These are phyloP conservation scores for Alternaria triticimaculans DNA, from an alignment of 2,329 filamentous ascomycete species.

Conservation along the genomic window DNA sequence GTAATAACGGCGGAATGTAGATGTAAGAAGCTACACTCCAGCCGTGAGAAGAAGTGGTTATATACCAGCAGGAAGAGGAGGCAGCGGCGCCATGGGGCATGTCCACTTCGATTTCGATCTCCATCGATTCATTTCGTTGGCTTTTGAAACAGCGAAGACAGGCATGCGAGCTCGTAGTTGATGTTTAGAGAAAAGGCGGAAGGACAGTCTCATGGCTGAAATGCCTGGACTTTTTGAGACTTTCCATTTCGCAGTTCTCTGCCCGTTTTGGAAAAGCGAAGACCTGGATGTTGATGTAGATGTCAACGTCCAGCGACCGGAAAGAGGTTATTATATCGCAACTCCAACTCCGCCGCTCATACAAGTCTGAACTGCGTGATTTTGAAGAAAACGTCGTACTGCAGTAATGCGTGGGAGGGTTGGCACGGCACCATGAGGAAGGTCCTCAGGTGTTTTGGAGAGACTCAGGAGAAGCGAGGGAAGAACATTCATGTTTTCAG, in stretches of 20 bases:
- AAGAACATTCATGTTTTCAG: too few relatives aligned
- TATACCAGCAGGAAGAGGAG: neutral
- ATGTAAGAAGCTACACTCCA: neutral
- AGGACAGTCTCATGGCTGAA: too few relatives aligned
- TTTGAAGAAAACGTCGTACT: neutral
- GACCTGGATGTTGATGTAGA: neutral
- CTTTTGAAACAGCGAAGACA: neutral
- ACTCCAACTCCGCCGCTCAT: neutral
- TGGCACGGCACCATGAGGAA: neutral
- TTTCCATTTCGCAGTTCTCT: too few relatives aligned
- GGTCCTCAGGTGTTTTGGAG: too few relatives aligned
- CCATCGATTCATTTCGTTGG: neutral
- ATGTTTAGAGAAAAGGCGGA: neutral
- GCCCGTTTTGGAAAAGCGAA: neutral
- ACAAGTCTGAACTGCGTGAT: too few relatives aligned
- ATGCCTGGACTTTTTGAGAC: too few relatives aligned
- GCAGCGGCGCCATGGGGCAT: neutral
- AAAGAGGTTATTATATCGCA: neutral
- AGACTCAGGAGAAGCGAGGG: neutral
- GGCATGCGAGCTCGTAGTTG: neutral
- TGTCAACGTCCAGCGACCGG: neutral
- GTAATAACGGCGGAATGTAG: rapidly evolving
- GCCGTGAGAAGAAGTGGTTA: neutral
- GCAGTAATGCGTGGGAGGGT: neutral
- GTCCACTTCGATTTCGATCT: neutral